Percentiles rank a stretch among this genome's conserved stretches.
Evolutionary conservation across 768 basidiomycete genomes (phyloP).

Genomic region (Mycena chlorophos): DNA sequence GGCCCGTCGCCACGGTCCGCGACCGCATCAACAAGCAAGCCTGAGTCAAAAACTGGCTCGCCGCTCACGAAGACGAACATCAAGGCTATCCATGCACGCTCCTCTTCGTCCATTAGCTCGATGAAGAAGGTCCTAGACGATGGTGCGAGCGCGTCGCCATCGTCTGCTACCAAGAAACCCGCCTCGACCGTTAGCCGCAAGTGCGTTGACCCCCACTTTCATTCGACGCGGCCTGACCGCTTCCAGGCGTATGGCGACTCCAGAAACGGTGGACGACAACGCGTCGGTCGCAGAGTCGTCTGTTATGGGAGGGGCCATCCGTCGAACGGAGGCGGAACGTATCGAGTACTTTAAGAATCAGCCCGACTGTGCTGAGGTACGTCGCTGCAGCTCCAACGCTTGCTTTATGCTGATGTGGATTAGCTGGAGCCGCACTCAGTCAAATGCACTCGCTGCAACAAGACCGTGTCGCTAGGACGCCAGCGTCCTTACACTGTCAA

Average conservation of each 20-base stretch:
- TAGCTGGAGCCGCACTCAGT: conserved; percentile 55
- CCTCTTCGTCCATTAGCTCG: conserved; percentile 27
- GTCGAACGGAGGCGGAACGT: conserved; percentile 63
- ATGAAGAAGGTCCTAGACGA: conserved; percentile 30
- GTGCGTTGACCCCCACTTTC: too few relatives aligned
- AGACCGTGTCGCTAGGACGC: conserved; percentile 57
- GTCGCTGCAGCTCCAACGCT: background rate
- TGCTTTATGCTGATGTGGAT: too few relatives aligned
- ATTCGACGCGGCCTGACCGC: too few relatives aligned
- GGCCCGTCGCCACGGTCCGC: conserved; percentile 25
- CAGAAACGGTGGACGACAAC: conserved; percentile 48
- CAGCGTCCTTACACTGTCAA: conserved; percentile 56
- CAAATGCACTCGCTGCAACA: conserved; percentile 59
- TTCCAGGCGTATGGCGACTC: conserved; percentile 25
- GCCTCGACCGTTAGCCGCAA: conserved; percentile 17
- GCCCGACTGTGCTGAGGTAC: conserved; percentile 47
- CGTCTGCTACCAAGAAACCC: conserved; percentile 21
- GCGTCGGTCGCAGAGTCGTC: conserved; percentile 57
- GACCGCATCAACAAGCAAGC: conserved; percentile 10
- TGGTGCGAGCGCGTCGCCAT: conserved; percentile 17
- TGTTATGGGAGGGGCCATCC: conserved; percentile 39
- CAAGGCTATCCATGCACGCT: conserved; percentile 18
- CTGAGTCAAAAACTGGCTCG: conserved; percentile 11
- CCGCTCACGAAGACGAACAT: conserved; percentile 17
- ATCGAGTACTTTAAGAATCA: conserved; percentile 65